A percentile compares a stretch with the other conserved stretches of the same genome.
These are phyloP conservation scores for Colletotrichum sojae DNA, from an alignment of 2,329 filamentous ascomycete species.

Conservation along the genomic window DNA sequence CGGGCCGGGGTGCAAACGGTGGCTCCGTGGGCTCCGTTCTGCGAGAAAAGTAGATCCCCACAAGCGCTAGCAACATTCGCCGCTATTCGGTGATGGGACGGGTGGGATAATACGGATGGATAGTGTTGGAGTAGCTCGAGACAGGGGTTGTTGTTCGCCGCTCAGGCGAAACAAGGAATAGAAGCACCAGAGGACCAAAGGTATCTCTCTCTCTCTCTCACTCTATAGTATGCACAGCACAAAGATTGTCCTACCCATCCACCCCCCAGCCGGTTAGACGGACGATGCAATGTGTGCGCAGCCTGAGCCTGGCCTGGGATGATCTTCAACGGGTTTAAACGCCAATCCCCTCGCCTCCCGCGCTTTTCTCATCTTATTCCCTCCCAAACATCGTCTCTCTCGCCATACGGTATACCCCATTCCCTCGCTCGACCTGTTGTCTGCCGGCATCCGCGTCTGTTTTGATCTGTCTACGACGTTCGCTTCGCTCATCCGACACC, in stretches of 20 bases:
- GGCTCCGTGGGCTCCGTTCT: conserved; percentile 28
- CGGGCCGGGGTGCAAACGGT: conserved; percentile 27
- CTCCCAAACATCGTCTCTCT: conserved; percentile 22
- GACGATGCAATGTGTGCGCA: conserved; percentile 25
- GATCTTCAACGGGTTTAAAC: conserved; percentile 42
- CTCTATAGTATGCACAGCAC: conserved; percentile 37
- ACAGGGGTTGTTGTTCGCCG: conserved; percentile 32
- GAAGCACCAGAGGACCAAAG: no score
- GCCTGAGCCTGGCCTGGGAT: conserved; percentile 33
- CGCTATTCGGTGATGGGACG: conserved; percentile 26
- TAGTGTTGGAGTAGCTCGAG: conserved; percentile 14
- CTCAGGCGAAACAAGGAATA: conserved; percentile 39
- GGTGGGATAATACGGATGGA: not conserved
- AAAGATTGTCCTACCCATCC: conserved; percentile 30
- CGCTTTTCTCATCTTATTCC: conserved; percentile 1
- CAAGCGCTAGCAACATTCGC: no score
- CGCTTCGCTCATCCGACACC: conserved; percentile 18
- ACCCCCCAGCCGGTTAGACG: conserved; percentile 25
- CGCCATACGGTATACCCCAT: conserved; percentile 4
- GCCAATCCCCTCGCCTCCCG: conserved; percentile 34
- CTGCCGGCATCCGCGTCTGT: conserved; percentile 5
- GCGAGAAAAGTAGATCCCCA: not conserved
- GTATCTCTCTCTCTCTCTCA: no score
- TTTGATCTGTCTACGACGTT: conserved; percentile 29
- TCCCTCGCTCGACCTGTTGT: conserved; percentile 6